Percentiles rank a stretch among this genome's conserved stretches.
These are phyloP conservation scores for Salvia sclarea DNA, from an alignment of 305 asterid genomes.

Conservation along the genomic window DNA sequence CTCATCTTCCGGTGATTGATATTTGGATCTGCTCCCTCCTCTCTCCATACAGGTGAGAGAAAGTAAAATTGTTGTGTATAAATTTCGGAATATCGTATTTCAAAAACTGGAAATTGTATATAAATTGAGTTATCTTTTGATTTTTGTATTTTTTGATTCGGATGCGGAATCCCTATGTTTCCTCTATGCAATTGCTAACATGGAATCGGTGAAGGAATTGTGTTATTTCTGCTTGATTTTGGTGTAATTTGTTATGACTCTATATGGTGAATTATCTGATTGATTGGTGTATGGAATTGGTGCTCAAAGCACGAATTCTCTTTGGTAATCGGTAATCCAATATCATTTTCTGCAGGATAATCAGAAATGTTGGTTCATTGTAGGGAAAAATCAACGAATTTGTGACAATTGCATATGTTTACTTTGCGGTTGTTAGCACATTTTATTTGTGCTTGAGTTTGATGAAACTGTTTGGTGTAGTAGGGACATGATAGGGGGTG, in stretches of 20 bases:
- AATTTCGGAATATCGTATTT: background rate
- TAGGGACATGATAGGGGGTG: conserved; percentile 55
- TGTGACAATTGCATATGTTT: background rate
- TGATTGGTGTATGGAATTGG: background rate
- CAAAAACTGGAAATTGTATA: background rate
- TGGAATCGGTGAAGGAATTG: too few species aligned
- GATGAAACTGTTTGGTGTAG: conserved; percentile 9
- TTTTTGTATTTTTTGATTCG: background rate
- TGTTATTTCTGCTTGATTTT: background rate
- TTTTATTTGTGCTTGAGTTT: conserved; percentile 11
- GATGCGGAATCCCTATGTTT: background rate
- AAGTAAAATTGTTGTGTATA: background rate
- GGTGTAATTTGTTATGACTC: background rate
- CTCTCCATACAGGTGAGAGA: conserved; percentile 8
- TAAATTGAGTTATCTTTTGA: background rate
- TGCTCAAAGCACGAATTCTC: background rate
- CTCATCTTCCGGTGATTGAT: background rate
- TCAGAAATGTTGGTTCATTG: background rate
- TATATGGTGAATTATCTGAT: background rate
- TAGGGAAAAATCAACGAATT: background rate
- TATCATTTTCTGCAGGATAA: background rate
- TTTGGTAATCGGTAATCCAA: background rate
- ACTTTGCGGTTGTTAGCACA: background rate
- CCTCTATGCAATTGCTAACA: too few species aligned
- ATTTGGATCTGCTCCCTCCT: background rate